phyloP scores from a whole-genome alignment of 192 early-diverging fungal species.

The Coemansia sp. region DNA sequence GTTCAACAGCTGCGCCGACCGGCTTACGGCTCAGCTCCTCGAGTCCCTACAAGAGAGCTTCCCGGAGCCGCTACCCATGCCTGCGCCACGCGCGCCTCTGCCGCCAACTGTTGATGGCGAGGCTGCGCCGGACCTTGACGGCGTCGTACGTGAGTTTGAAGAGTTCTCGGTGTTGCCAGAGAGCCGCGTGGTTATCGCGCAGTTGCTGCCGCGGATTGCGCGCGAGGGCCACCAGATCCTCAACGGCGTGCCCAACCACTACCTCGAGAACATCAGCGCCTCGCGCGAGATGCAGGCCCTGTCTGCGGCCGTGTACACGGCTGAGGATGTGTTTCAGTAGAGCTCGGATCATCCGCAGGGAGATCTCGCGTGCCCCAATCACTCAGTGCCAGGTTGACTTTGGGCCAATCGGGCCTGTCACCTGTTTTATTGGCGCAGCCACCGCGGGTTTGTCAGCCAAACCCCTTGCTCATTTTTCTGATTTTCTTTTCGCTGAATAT shows the following conservation, averaged over 20 bases:
- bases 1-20: slow-evolving; percentile 45
- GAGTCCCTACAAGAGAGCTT: slow-evolving; percentile 52
- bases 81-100: slow-evolving; percentile 25
- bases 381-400: too few relatives aligned
- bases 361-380: not conserved
- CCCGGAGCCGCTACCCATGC: slow-evolving; percentile 32
- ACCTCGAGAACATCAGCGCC: slow-evolving; percentile 66
- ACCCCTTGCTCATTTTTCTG: too few relatives aligned
- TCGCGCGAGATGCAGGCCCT: slow-evolving; percentile 74
- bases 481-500: not conserved
- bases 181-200: slow-evolving; percentile 59
- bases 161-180: slow-evolving; percentile 45
- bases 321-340: slow-evolving; percentile 49
- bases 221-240: slow-evolving; percentile 70
- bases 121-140: slow-evolving; percentile 39
- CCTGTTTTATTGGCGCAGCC: too few relatives aligned
- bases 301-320: slow-evolving; percentile 73
- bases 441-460: too few relatives aligned
- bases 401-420: too few relatives aligned
- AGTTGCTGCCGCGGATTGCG: slow-evolving; percentile 64
- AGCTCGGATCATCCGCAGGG: not conserved
- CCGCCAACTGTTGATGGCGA: slow-evolving; percentile 46
- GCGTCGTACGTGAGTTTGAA: slow-evolving; percentile 60
- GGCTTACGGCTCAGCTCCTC: slow-evolving; percentile 44
- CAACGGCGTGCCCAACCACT: slow-evolving; percentile 70